Conservation (phyloP, 208 protist genomes). For the Leishmania tarentolae region DNA sequence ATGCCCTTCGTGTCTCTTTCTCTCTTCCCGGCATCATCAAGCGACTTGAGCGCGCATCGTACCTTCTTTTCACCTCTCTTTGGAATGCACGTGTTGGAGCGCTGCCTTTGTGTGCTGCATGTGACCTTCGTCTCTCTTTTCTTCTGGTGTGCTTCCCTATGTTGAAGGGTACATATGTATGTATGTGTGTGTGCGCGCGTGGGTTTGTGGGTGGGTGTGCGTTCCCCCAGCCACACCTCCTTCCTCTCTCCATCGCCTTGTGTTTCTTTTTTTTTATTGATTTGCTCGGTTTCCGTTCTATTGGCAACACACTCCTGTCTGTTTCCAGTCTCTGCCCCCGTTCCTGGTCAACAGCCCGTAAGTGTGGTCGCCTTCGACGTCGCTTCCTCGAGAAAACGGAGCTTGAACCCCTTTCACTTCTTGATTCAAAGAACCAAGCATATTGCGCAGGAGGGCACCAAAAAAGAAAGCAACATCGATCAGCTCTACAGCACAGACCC, state of each 20-base stretch:
- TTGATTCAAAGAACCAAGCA: not conserved
- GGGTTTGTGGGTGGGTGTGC: not conserved
- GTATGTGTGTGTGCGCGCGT: not conserved
- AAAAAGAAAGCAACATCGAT: no score
- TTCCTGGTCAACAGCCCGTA: not conserved
- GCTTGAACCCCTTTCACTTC: not conserved
- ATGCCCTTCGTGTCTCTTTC: not conserved
- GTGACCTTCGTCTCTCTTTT: constrained; percentile 6
- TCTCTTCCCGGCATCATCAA: not conserved
- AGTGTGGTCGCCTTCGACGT: not conserved
- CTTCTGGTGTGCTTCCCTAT: not conserved
- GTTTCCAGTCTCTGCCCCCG: not conserved
- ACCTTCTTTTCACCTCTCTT: not conserved
- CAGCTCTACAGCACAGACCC: not conserved
- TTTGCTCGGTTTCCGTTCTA: constrained; percentile 5
- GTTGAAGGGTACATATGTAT: not conserved
- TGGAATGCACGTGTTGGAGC: not conserved
- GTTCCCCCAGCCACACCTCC: not conserved
- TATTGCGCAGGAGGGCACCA: not conserved
- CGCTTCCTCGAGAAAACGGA: not conserved
- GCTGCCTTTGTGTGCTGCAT: not conserved
- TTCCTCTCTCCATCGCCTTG: not conserved
- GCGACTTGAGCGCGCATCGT: no score
- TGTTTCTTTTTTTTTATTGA: constrained; percentile 2
- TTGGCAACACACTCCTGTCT: not conserved